Base-by-base conservation (phyloP, 2,329 filamentous ascomycete species). In the Diaporthe helianthi region DNA sequence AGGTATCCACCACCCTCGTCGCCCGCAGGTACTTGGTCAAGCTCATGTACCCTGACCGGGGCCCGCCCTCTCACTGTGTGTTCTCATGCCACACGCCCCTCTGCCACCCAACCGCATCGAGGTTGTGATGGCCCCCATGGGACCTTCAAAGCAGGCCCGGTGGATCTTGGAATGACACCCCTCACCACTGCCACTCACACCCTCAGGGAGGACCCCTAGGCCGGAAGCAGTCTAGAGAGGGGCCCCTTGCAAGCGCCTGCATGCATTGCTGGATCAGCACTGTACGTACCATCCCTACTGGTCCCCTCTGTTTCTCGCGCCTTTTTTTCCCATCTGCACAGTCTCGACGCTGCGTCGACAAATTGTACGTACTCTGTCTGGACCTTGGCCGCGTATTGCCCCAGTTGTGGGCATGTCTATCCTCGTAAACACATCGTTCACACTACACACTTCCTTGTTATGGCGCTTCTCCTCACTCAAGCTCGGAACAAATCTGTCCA, bases 381-480 rank as follows among this genome's bases (percentile, higher is more conserved):
- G 65, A 67, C 65, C 53, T 67, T 67, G 65, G 65, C 65, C 68
- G 69, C 69, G 67, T 67, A 69, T 71, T 71, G 67, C 69, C 61
- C 69, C 69, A 71, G 69, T 69, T 69, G 69, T 71, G 69, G 69
- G 67, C 67, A 69, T 71, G 61, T 71, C 63, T 54, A 69, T 68
- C 69, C 69, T 71, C 69, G 69, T 71, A 69, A 71, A 71, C 67
- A 71, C 44, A 67, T 67, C 60, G 69, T 69, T 66, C 69, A 68
- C 67, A 66, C 68, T 71, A 71, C n/a, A n/a, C n/a, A n/a, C 69
- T 71, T 71, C 69, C 69, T 69, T 71, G 69, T 69, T 69, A 67
- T 69, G 68, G 63, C 67, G 46, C 65, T 69, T 71, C 70, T 71
- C 68, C 70, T 70, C 70, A 70, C 70, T 71, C 63, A 69, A 65